phyloP scores from a whole-genome alignment of 139 green algal species.

The Zygnema cylindricum region DNA sequence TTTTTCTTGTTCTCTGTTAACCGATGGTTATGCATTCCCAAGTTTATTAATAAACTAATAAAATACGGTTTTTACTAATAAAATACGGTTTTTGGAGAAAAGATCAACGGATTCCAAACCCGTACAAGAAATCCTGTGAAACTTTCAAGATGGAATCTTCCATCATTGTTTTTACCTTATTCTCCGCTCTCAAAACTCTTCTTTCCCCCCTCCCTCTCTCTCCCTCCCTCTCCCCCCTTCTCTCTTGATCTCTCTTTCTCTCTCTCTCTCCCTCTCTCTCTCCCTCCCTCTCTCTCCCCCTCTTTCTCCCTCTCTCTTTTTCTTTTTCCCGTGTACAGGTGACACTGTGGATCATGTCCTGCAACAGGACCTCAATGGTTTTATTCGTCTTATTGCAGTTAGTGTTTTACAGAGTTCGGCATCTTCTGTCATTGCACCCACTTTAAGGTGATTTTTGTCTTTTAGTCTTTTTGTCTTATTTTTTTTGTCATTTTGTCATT shows the following conservation, averaged over 20 bases:
- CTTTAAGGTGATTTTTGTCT: no score
- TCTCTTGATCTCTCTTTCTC: no score
- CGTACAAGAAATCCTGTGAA: no score
- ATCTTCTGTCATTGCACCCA: slow-evolving; percentile 75
- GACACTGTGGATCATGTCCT: slow-evolving; percentile 76
- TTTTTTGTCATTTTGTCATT: no score
- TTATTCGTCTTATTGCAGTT: slow-evolving; percentile 51
- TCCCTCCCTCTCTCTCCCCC: slow-evolving; percentile 10
- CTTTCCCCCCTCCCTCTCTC: background rate
- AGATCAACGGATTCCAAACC: no score
- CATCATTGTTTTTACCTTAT: background rate
- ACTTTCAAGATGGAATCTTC: background rate
- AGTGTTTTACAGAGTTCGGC: slow-evolving; percentile 68
- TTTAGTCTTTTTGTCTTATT: slow-evolving; percentile 59
- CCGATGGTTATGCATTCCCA: no score
- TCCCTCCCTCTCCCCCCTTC: background rate
- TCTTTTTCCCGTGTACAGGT: slow-evolving; percentile 49
- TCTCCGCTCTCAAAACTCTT: background rate
- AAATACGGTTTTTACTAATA: no score
- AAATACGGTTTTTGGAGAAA: no score
- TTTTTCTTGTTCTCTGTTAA: no score
- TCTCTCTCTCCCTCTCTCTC: background rate
- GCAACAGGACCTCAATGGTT: slow-evolving; percentile 69
- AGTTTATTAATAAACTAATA: no score
- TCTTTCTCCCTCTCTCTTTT: background rate